phyloP scores from a whole-genome alignment of 192 early-diverging fungal genomes.

The Rhizophagus sp. region DNA sequence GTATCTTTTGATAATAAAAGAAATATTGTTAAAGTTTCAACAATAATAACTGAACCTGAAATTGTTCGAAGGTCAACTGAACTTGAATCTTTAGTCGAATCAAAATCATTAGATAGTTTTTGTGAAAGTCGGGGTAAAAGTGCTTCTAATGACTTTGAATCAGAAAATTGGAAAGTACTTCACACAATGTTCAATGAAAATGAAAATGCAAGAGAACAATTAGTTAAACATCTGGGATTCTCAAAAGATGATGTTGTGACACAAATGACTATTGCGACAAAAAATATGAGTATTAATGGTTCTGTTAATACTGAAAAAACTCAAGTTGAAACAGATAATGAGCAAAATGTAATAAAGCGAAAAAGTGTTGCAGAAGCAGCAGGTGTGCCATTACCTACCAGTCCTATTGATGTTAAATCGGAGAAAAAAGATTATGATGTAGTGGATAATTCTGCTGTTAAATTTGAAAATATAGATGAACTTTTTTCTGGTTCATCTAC shows the following conservation, averaged over 20 bases:
- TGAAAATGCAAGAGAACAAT: slow-evolving; percentile 71
- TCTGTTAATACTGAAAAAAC: slow-evolving; percentile 22
- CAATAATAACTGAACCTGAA: slow-evolving; percentile 72
- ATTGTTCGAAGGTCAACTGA: slow-evolving; percentile 69
- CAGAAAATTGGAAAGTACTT: slow-evolving; percentile 79
- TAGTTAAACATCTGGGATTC: slow-evolving; percentile 90
- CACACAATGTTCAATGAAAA: slow-evolving; percentile 72
- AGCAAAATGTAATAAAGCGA: slow-evolving; percentile 29
- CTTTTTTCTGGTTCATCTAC: slow-evolving; percentile 8
- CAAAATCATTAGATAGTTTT: slow-evolving; percentile 46
- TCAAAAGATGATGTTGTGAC: slow-evolving; percentile 66
- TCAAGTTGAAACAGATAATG: slow-evolving; percentile 29
- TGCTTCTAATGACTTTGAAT: slow-evolving; percentile 31
- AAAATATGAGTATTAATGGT: slow-evolving; percentile 38
- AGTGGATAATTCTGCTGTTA: not conserved
- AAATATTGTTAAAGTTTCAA: slow-evolving; percentile 57
- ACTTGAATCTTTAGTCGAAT: slow-evolving; percentile 68
- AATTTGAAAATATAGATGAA: slow-evolving; percentile 4
- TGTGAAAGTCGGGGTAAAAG: slow-evolving; percentile 40
- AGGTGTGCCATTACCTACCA: not conserved
- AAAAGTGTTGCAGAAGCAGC: not conserved
- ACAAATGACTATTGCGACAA: slow-evolving; percentile 57
- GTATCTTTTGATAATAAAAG: slow-evolving; percentile 67
- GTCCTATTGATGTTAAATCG: slow-evolving; percentile 11
- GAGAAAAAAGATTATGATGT: not conserved